Conservation (phyloP, 164 flowering plant genomes). For the Stephania japonica region DNA sequence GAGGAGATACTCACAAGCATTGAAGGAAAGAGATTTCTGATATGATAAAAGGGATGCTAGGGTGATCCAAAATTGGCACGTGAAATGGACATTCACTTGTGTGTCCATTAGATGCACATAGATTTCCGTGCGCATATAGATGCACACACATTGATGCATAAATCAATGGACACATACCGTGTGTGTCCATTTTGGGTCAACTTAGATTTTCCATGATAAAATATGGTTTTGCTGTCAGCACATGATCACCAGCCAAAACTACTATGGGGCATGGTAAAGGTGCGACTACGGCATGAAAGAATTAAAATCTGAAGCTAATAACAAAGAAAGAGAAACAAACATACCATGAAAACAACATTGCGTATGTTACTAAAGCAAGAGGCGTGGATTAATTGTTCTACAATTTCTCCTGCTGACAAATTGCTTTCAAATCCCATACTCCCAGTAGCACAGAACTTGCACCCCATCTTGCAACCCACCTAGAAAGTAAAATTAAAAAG, state of each 20-base stretch:
- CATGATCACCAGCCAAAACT: not conserved
- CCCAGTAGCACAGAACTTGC: constrained; percentile 98
- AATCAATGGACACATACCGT: no score
- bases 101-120: no score
- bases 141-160: no score
- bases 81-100: no score
- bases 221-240: not conserved
- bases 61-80: no score
- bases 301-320: not conserved
- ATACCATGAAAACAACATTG: constrained; percentile 97
- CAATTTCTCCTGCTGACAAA: constrained; percentile 85
- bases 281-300: not conserved
- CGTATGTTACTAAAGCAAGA: constrained; percentile 65
- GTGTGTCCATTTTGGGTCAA: no score
- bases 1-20: not conserved
- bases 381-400: constrained; percentile 92
- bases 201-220: not conserved
- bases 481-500: constrained; percentile 13
- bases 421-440: constrained; percentile 92
- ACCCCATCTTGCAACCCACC: constrained; percentile 99
- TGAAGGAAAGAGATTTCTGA: not conserved
- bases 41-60: not conserved
- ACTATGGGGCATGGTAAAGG: not conserved
- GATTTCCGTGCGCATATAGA: no score
- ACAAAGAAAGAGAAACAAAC: not conserved